Evolutionary conservation across 2,329 filamentous ascomycete genomes (phyloP), one percentile per base, ranked within the genome.

Genomic region (Fusarium brachygibbosum): DNA sequence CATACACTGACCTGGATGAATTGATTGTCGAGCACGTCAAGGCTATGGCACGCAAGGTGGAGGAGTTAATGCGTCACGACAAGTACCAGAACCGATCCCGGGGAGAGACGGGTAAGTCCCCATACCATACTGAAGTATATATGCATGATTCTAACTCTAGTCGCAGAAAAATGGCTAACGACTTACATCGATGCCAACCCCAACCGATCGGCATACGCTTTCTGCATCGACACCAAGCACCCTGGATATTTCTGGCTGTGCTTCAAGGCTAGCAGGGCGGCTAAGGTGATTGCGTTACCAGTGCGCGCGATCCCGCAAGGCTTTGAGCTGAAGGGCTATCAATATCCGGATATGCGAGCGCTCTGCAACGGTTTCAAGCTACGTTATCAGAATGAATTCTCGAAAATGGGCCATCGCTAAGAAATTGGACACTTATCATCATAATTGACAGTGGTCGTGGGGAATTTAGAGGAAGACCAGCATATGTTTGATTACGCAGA

Each of bases 311-410:
- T 98, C 19, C 96, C 96, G 4, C 92, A 97, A 75, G 96, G 93
- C 7, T 99, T 95, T 77, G 94, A 98, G 82, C 86, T 99, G 74
- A 90, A 94, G 81, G 92, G 92, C 71, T 92, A 92, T 71, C 88
- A 91, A 53, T 99, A 99, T 78, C 95, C 96, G 1, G 94, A 98
- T 75, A 97, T 98, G 92, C 88, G 91, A 72, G 93, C 94, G 49
- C 84, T 99, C 68, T 97, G 95, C 85, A 99, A 99, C 81, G 96
- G 95, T 8, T 98, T 98, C 86, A 98, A 98, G 85, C 81, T 95
- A 76, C 85, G 94, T 56, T 94, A 87, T 76, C 85, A 87, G 75
- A 87, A 83, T 68, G 87, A 89, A 77, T 83, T 94, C 78, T 84
- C 85, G 63, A 92, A 90, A 79, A 85, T 91, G 86, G 79, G 79